Evolutionary conservation across 805 yeast genomes (phyloP), one percentile per base, ranked within the genome.

Genomic region (Ogataea corticis): DNA sequence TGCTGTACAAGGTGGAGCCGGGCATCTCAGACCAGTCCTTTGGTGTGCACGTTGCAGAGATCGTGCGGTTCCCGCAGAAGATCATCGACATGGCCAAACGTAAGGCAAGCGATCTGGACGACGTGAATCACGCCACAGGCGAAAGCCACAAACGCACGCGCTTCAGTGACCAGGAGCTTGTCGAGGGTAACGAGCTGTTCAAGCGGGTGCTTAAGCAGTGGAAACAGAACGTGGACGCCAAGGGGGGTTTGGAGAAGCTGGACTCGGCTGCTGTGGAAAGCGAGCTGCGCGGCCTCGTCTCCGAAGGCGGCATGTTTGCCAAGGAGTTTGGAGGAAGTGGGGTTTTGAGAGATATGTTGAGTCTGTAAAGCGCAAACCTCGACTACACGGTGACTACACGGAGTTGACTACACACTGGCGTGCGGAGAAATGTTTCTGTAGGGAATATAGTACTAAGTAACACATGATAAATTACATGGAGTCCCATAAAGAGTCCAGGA

Each of bases 1-100:
- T 94, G 46, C 71, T 94, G 55, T 94, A 94, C 68, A 87, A 85
- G 59, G 98, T 94, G n/a, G 97, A 89, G 55, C 87, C 88, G 1
- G 99, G 99, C n/a, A 81, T 91, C 41, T 84, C 96, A 2, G 96
- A 89, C 65, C 94, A 91, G 65, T 90, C 97, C 0, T 94, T 94
- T 69, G 99, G 99, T 67, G 91, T 94, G 38, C 96, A 94, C 63
- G 99, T 94, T 37, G 98, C 98, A 0, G 97, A 94, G 66, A 82
- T 92, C 25, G 98, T 92, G 15, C 85, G 87, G 55, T 94, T 94
- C 66, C 99, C 98, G 2, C 70, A 72, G 18, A 94, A 94, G 65
- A 94, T 94, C 40, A 82, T 94, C 38, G 77, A 80, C 46, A 94
- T 94, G 98, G 97, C 99, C 7, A 94, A 92, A 61, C 79, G 98